phyloP scores from a whole-genome alignment of 1,284 basidiomycete species.

The Ceratobasidium papillatum region DNA sequence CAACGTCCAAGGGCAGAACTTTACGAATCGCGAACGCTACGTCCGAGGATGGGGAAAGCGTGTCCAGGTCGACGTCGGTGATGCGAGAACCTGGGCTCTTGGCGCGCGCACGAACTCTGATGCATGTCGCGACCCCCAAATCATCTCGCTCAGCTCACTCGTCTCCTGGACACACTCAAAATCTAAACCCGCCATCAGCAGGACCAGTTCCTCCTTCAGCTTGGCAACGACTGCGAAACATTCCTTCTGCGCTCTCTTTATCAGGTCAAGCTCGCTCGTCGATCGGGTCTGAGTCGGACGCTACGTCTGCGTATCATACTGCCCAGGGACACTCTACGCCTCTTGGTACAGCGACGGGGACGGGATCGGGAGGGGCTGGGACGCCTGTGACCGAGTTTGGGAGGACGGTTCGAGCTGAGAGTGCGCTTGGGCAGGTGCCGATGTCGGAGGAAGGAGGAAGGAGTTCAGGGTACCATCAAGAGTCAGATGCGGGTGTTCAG shows the following conservation, averaged over 20 bases:
- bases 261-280: background rate
- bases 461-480: constrained; percentile 9
- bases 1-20: background rate
- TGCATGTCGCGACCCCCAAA: background rate
- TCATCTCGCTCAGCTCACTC: background rate
- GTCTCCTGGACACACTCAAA: background rate
- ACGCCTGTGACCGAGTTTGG: constrained; percentile 24
- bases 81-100: constrained; percentile 14
- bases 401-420: constrained; percentile 3
- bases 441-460: background rate
- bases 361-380: background rate
- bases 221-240: constrained; percentile 29
- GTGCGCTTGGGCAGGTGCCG: background rate
- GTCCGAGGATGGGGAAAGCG: background rate
- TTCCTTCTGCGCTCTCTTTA: background rate
- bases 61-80: background rate
- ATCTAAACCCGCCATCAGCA: background rate
- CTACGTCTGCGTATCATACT: constrained; percentile 26
- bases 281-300: constrained; percentile 10
- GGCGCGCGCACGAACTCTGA: constrained; percentile 12
- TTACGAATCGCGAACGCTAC: background rate
- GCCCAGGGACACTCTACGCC: constrained; percentile 15
- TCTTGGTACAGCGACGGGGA: background rate
- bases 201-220: constrained; percentile 19
- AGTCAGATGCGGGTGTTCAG: constrained; percentile 30